Evolutionary conservation across 2,329 filamentous ascomycete species (phyloP), one percentile per base, ranked within the genome.

Genomic region (Colletotrichum brevisporum): DNA sequence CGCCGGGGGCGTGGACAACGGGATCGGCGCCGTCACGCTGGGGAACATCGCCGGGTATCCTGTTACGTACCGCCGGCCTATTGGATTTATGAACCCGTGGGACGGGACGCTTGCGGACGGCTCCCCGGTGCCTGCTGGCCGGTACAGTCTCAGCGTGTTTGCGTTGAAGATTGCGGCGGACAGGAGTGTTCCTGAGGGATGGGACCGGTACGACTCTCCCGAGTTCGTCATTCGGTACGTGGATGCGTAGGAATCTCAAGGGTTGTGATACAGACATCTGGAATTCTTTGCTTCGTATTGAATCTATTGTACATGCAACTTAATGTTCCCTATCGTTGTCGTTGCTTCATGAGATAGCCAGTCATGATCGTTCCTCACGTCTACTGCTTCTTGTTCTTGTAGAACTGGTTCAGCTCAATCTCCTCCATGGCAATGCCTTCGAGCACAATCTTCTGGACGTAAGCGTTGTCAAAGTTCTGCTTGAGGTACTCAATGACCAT

Each of bases 91-190:
- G 18, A 57, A 27, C 2, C 18, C 52, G 3, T 89, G 85, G 81
- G 81, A 84, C 52, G 87, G 87, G 5, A 76, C 77, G 43, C 75
- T 89, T 8, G 78, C 78, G 0, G 81, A 84, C 10, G 86, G 85
- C 8, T 79, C 74, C 0, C 86, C 84, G 69, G 86, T 81, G 3
- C 83, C 85, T 0, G 78, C 81, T 0, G 87, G 86, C 4, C 72
- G 74, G 21, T 89, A 89, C 75, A 83, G 82, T 73, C 78, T 89
- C 53, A 78, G 69, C 12, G 50, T 71, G 10, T 72, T 55, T 21
- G 72, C 71, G 10, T 27, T 74, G 21, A 59, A 72, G 51, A 66
- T 71, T n/a, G 62, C 61, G 26, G 72, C 69, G 26, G 53, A 74
- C 26, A 56, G 62, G 21, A 39, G n/a, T 24, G 10, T 60, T 6